These are phyloP conservation scores for Tilletia walkeri DNA, from an alignment of 1,284 basidiomycete species.

Conservation along the genomic window DNA sequence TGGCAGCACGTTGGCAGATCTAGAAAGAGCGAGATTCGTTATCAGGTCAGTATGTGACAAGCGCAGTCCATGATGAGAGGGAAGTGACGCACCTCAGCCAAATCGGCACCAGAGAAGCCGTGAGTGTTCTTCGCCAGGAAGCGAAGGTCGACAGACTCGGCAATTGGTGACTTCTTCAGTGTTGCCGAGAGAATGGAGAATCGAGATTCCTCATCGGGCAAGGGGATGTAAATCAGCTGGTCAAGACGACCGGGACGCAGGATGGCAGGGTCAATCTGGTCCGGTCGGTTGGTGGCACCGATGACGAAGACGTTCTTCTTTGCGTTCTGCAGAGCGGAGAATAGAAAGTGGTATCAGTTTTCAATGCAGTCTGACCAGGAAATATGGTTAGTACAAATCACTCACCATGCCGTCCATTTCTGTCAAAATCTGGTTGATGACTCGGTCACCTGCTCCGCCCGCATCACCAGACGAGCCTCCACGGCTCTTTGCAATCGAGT, in stretches of 20 bases:
- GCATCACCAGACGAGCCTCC: slow-evolving; percentile 78
- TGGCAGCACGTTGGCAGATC: slow-evolving; percentile 95
- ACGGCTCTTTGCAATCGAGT: slow-evolving; percentile 96
- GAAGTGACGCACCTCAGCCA: slow-evolving; percentile 67
- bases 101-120: slow-evolving; percentile 98
- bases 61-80: neutral
- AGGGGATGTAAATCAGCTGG: slow-evolving; percentile 59
- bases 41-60: neutral
- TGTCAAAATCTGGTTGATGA: slow-evolving; percentile 89
- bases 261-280: slow-evolving; percentile 94
- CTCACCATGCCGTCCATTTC: slow-evolving; percentile 97
- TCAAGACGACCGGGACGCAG: slow-evolving; percentile 98
- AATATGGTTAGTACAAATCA: neutral
- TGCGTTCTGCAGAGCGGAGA: slow-evolving; percentile 61
- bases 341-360: too few species aligned
- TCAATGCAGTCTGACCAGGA: too few species aligned
- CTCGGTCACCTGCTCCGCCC: slow-evolving; percentile 94
- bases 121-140: slow-evolving; percentile 93
- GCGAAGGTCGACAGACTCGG: slow-evolving; percentile 76
- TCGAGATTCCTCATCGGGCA: slow-evolving; percentile 88
- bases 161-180: slow-evolving; percentile 88
- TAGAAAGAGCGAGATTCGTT: neutral
- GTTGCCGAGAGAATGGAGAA: slow-evolving; percentile 85
- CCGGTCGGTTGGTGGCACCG: slow-evolving; percentile 97
- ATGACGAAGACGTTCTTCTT: slow-evolving; percentile 99